Percentiles rank a stretch among this genome's conserved stretches.
Evolutionary conservation across 2,329 filamentous ascomycete species (phyloP).

Genomic region (Colletotrichum incanum): DNA sequence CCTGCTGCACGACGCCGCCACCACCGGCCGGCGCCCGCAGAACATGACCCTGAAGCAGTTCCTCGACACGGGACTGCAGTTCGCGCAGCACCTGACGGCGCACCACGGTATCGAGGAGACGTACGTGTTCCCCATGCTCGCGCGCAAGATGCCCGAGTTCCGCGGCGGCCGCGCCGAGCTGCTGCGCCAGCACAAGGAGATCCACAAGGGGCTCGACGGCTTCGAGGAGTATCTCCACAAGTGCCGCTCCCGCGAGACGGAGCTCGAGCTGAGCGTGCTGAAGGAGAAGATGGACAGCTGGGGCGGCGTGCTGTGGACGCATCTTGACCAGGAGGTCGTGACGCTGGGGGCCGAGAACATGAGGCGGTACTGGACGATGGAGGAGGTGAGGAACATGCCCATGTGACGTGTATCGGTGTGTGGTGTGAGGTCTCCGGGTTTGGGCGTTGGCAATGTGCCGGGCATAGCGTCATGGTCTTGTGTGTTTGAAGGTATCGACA

Average conservation of each 20-base stretch:
- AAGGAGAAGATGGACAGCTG: slow-evolving; percentile 83
- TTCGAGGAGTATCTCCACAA: slow-evolving; percentile 76
- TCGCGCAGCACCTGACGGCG: slow-evolving; percentile 78
- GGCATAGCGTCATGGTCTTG: neutral
- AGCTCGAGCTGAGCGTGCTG: slow-evolving; percentile 72
- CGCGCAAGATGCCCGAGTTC: slow-evolving; percentile 85
- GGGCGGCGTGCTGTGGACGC: slow-evolving; percentile 83
- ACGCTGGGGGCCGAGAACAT: slow-evolving; percentile 89
- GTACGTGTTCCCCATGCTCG: slow-evolving; percentile 85
- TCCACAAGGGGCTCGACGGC: slow-evolving; percentile 82
- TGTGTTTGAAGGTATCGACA: neutral
- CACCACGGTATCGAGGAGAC: slow-evolving; percentile 90
- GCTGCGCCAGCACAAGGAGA: slow-evolving; percentile 82
- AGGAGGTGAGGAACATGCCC: slow-evolving; percentile 80
- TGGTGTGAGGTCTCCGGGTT: neutral
- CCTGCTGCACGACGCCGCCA: slow-evolving; percentile 77
- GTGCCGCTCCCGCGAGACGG: slow-evolving; percentile 75
- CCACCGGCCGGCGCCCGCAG: slow-evolving; percentile 69
- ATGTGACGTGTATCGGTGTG: slow-evolving; percentile 64
- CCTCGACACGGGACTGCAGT: slow-evolving; percentile 77
- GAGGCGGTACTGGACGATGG: slow-evolving; percentile 83
- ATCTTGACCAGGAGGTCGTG: slow-evolving; percentile 88
- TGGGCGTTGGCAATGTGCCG: neutral
- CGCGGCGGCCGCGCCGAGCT: slow-evolving; percentile 68
- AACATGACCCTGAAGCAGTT: slow-evolving; percentile 80